phyloP scores from a whole-genome alignment of 768 basidiomycete genomes.

The Gelatoporia subvermispora region DNA sequence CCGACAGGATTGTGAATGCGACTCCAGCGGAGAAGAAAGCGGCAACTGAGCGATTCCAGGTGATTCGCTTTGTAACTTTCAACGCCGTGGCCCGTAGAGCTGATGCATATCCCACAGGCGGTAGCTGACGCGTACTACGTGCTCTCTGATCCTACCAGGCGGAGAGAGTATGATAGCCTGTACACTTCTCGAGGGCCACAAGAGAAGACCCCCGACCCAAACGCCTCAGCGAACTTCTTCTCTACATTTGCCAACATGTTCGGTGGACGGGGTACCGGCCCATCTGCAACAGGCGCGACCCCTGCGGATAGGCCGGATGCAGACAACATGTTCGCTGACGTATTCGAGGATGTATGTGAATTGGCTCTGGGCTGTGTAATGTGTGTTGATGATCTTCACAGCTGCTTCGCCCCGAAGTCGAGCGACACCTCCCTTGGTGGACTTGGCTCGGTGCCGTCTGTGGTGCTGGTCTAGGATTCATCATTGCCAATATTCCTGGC shows the following conservation, averaged over 20 bases:
- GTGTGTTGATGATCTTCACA: conserved; percentile 18
- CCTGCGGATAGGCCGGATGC: conserved; percentile 59
- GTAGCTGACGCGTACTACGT: conserved; percentile 95
- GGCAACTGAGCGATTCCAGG: conserved; percentile 87
- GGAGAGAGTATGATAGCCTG: conserved; percentile 67
- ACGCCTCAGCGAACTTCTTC: conserved; percentile 72
- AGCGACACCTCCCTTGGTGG: conserved; percentile 70
- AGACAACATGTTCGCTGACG: conserved; percentile 80
- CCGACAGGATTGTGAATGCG: conserved; percentile 74
- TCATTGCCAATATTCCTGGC: conserved; percentile 78
- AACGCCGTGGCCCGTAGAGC: not conserved
- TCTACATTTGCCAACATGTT: conserved; percentile 72
- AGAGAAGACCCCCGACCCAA: conserved; percentile 58
- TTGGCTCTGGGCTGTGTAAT: not conserved
- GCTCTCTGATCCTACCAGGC: conserved; percentile 71
- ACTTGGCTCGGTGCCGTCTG: conserved; percentile 64
- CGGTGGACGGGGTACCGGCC: conserved; percentile 33
- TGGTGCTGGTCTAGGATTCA: conserved; percentile 51
- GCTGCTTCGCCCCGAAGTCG: conserved; percentile 80
- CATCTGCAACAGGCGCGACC: conserved; percentile 26
- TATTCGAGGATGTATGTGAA: conserved; percentile 77
- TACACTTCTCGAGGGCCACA: conserved; percentile 48
- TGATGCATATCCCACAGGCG: conserved; percentile 39
- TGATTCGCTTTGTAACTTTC: conserved; percentile 21
- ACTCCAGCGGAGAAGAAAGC: conserved; percentile 62